Conservation (phyloP, 2,329 filamentous ascomycete genomes). For the Lizonia empirigonia region DNA sequence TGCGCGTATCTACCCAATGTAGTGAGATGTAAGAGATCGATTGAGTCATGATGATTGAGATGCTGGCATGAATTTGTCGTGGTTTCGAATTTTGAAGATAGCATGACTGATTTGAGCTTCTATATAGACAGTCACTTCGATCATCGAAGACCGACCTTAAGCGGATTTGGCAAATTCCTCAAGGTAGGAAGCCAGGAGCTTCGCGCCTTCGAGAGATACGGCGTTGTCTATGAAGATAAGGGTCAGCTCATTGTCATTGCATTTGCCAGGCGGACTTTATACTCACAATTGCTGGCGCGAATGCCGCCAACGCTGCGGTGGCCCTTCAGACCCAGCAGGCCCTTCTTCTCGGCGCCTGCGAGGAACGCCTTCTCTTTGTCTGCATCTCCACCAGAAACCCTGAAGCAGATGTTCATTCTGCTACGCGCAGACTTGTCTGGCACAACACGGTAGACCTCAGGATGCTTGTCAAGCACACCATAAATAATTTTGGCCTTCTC, state of each 20-base stretch:
- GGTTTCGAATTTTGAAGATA: no score
- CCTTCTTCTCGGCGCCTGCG: conserved; percentile 68
- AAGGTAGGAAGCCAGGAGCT: conserved; percentile 71
- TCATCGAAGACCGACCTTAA: no score
- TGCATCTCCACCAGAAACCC: conserved; percentile 68
- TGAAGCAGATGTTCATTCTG: conserved; percentile 95
- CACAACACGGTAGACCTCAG: conserved; percentile 76
- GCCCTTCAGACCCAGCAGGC: conserved; percentile 82
- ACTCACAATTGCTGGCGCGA: conserved; percentile 74
- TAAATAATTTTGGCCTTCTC: conserved; percentile 82
- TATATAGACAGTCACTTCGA: no score
- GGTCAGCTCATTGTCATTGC: background rate
- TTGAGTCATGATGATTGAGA: background rate
- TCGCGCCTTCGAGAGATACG: conserved; percentile 68
- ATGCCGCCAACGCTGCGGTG: conserved; percentile 88
- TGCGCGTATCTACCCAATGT: background rate
- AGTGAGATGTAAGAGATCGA: background rate
- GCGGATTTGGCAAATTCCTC: conserved; percentile 59
- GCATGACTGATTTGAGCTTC: no score
- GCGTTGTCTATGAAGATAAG: conserved; percentile 68
- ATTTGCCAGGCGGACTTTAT: background rate
- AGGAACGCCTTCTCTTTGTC: conserved; percentile 82
- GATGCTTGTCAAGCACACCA: conserved; percentile 72
- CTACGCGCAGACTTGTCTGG: conserved; percentile 77
- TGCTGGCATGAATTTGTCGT: background rate